These are phyloP conservation scores for Penstemon eatonii DNA, from an alignment of 257 asterid genomes.

Conservation along the genomic window DNA sequence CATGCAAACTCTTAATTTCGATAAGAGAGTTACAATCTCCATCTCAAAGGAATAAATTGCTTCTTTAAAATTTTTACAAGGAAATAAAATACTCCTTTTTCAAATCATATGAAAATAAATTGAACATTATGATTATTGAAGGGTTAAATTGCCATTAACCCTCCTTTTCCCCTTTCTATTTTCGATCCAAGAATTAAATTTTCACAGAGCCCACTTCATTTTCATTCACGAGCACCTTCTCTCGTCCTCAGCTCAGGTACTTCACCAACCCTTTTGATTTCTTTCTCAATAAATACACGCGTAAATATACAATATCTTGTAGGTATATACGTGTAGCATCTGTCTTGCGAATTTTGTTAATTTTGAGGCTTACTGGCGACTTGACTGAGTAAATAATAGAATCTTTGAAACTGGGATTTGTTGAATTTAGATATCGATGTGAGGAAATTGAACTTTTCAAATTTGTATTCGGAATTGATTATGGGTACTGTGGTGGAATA, in stretches of 20 bases:
- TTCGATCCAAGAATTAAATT: not conserved
- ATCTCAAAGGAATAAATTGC: too few species aligned
- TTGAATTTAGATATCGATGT: slow-evolving; percentile 9
- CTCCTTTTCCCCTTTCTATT: not conserved
- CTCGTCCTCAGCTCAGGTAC: slow-evolving; percentile 27
- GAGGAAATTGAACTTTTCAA: slow-evolving; percentile 6
- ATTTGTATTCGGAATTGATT: not conserved
- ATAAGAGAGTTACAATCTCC: too few species aligned
- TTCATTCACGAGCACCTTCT: slow-evolving; percentile 1
- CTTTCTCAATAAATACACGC: not conserved
- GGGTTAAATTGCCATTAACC: too few species aligned
- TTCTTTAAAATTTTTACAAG: too few species aligned
- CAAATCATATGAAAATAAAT: too few species aligned
- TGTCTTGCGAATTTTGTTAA: slow-evolving; percentile 16
- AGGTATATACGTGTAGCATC: not conserved
- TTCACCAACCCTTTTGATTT: not conserved
- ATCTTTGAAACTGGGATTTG: slow-evolving; percentile 10
- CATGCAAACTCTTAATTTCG: too few species aligned
- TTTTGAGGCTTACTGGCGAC: slow-evolving; percentile 8
- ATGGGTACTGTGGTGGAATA: slow-evolving; percentile 52
- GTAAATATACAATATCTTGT: not conserved
- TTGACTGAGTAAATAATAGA: not conserved
- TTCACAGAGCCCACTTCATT: not conserved
- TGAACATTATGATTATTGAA: too few species aligned
- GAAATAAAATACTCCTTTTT: too few species aligned